phyloP scores from a whole-genome alignment of 352 stramenopile genomes.

The Aphanomyces euteiches region DNA sequence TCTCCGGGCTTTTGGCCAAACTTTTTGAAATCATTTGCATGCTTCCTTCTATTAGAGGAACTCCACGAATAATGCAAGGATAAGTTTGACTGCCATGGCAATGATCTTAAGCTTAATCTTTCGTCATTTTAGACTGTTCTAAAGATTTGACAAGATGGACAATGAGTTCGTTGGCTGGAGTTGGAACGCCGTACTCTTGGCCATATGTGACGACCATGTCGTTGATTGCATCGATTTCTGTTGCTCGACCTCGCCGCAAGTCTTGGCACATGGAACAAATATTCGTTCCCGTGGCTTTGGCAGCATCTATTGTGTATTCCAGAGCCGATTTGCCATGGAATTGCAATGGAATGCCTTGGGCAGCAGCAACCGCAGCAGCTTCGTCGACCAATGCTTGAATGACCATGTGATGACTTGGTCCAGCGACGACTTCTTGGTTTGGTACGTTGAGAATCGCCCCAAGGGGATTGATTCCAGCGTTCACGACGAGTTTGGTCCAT shows the following conservation, averaged over 20 bases:
- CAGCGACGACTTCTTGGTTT: slow-evolving; percentile 45
- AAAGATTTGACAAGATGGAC: slow-evolving; percentile 54
- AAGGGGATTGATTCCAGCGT: slow-evolving; percentile 74
- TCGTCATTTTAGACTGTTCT: slow-evolving; percentile 34
- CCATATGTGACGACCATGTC: slow-evolving; percentile 54
- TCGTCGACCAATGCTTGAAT: slow-evolving; percentile 60
- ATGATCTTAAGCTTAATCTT: neutral
- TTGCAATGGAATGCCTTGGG: slow-evolving; percentile 46
- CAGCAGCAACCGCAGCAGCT: slow-evolving; percentile 44
- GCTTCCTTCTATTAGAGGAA: too few relatives aligned
- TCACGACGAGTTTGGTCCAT: slow-evolving; percentile 78
- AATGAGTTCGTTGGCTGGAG: slow-evolving; percentile 60
- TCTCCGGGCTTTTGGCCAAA: too few relatives aligned
- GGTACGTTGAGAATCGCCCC: slow-evolving; percentile 52
- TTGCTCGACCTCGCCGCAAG: slow-evolving; percentile 55
- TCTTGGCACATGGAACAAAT: slow-evolving; percentile 74
- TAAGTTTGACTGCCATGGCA: too few relatives aligned
- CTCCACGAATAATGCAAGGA: too few relatives aligned
- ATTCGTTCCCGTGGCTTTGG: slow-evolving; percentile 52
- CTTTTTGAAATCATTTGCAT: too few relatives aligned
- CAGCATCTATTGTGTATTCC: slow-evolving; percentile 50
- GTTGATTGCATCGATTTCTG: slow-evolving; percentile 72
- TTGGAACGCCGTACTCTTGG: slow-evolving; percentile 44
- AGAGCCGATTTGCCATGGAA: slow-evolving; percentile 47
- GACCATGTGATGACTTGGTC: slow-evolving; percentile 43